These are phyloP conservation scores for Gaertneriomyces semiglobifer DNA, from an alignment of 192 early-diverging fungal genomes.

Conservation along the genomic window DNA sequence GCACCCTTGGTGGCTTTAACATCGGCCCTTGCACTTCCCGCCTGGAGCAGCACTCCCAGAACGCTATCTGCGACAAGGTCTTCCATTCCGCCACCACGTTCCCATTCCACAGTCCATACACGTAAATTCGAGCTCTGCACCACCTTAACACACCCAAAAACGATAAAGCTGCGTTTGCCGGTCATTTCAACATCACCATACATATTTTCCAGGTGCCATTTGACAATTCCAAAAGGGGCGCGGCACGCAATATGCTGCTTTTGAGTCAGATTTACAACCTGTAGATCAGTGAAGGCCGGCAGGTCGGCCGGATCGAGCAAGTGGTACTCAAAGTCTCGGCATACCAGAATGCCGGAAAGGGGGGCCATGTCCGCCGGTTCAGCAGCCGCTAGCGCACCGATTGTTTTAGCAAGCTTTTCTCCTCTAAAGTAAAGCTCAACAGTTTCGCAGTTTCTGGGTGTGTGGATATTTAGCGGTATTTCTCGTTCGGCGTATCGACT, in stretches of 20 bases:
- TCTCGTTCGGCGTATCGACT: conserved; percentile 78
- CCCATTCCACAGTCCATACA: conserved; percentile 84
- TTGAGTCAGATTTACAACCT: conserved; percentile 73
- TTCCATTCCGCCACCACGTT: conserved; percentile 74
- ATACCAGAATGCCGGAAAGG: conserved; percentile 75
- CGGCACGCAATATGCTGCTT: conserved; percentile 70
- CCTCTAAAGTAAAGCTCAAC: conserved; percentile 90
- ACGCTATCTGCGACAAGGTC: conserved; percentile 93
- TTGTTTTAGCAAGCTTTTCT: conserved; percentile 91
- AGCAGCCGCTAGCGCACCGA: conserved; percentile 77
- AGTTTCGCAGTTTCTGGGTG: conserved; percentile 84
- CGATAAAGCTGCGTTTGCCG: conserved; percentile 42
- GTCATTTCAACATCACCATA: conserved; percentile 67
- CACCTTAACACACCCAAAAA: conserved; percentile 77
- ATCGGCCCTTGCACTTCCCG: conserved; percentile 82
- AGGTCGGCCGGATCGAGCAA: conserved; percentile 80
- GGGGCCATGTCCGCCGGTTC: conserved; percentile 66
- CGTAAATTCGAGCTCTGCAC: conserved; percentile 52
- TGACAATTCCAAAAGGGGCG: conserved; percentile 73
- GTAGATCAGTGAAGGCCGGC: conserved; percentile 75
- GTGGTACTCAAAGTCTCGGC: conserved; percentile 85
- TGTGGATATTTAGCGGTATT: conserved; percentile 75
- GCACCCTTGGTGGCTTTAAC: conserved; percentile 61
- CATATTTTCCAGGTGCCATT: conserved; percentile 91
- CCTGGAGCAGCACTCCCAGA: conserved; percentile 76